Evolutionary conservation across 2,329 filamentous ascomycete genomes (phyloP).

Genomic region (Penicillium sp.): DNA sequence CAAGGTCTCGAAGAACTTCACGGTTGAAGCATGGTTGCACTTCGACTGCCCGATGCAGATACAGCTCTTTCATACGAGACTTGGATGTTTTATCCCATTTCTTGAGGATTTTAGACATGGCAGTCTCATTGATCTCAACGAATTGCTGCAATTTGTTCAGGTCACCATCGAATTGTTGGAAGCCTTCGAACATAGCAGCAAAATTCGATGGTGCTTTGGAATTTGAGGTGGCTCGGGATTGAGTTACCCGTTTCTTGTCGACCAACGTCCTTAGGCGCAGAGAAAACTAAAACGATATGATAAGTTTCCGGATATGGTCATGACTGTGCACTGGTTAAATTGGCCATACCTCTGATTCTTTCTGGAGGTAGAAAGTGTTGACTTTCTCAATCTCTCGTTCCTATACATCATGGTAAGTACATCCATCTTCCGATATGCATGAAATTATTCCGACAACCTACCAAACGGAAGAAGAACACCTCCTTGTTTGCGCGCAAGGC

Average conservation of each 20-base stretch:
- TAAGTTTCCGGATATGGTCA: neutral
- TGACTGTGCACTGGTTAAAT: neutral
- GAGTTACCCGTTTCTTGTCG: slow-evolving; percentile 88
- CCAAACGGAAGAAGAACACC: slow-evolving; percentile 95
- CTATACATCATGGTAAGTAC: slow-evolving; percentile 38
- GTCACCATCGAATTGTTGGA: slow-evolving; percentile 93
- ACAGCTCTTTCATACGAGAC: slow-evolving; percentile 95
- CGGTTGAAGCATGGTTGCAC: slow-evolving; percentile 98
- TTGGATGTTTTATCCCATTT: slow-evolving; percentile 99
- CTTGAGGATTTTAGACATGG: slow-evolving; percentile 96
- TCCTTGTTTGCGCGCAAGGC: slow-evolving; percentile 93
- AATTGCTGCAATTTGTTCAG: slow-evolving; percentile 96
- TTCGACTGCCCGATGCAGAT: slow-evolving; percentile 88
- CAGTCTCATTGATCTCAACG: slow-evolving; percentile 93
- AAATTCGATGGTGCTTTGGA: slow-evolving; percentile 89
- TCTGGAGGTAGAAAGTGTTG: slow-evolving; percentile 94
- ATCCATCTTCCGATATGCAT: neutral
- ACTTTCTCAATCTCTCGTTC: slow-evolving; percentile 97
- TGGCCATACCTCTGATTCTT: slow-evolving; percentile 78
- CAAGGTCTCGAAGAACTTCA: slow-evolving; percentile 90
- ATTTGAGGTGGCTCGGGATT: slow-evolving; percentile 64
- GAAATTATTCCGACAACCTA: slow-evolving; percentile 35
- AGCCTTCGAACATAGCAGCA: slow-evolving; percentile 88
- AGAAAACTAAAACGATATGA: slow-evolving; percentile 58
- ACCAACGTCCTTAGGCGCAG: slow-evolving; percentile 82